phyloP scores from a whole-genome alignment of 345 rosid genomes.

The Arabis hirsuta region DNA sequence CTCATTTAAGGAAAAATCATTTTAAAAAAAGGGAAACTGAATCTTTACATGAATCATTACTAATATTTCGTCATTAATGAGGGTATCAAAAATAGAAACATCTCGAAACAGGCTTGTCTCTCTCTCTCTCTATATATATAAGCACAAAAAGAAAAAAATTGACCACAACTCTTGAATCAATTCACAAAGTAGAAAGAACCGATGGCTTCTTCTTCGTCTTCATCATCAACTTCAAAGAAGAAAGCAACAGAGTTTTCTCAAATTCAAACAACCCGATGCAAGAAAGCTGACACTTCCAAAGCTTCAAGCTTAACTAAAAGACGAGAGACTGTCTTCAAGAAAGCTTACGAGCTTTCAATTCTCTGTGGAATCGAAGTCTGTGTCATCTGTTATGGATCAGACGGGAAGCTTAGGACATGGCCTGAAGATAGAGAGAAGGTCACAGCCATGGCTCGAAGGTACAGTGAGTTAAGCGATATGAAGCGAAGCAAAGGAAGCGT shows the following conservation, averaged over 20 bases:
- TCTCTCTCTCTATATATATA: slow-evolving; percentile 5
- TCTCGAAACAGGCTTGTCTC: background rate
- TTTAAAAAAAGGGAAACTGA: background rate
- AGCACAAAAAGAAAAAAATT: background rate
- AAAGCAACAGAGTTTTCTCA: background rate
- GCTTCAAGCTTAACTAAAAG: slow-evolving; percentile 18
- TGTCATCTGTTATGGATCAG: slow-evolving; percentile 30
- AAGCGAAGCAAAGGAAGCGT: slow-evolving; percentile 33
- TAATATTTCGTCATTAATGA: slow-evolving; percentile 15
- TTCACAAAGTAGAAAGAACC: slow-evolving; percentile 9
- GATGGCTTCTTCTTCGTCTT: slow-evolving; percentile 34
- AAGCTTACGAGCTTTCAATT: slow-evolving; percentile 39
- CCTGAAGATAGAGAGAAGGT: slow-evolving; percentile 39
- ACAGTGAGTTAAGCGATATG: slow-evolving; percentile 15
- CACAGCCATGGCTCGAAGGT: slow-evolving; percentile 33
- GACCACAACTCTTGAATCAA: slow-evolving; percentile 28
- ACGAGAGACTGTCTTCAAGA: slow-evolving; percentile 38
- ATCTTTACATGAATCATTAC: background rate
- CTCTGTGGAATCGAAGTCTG: slow-evolving; percentile 41
- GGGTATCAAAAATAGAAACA: slow-evolving; percentile 9
- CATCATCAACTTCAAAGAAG: background rate
- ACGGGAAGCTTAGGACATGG: slow-evolving; percentile 39
- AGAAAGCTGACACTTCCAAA: slow-evolving; percentile 18
- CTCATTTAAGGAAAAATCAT: background rate
- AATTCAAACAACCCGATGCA: background rate